These are phyloP conservation scores for Zymoseptoria pseudotritici DNA, from an alignment of 2,329 filamentous ascomycete species.

Conservation along the genomic window DNA sequence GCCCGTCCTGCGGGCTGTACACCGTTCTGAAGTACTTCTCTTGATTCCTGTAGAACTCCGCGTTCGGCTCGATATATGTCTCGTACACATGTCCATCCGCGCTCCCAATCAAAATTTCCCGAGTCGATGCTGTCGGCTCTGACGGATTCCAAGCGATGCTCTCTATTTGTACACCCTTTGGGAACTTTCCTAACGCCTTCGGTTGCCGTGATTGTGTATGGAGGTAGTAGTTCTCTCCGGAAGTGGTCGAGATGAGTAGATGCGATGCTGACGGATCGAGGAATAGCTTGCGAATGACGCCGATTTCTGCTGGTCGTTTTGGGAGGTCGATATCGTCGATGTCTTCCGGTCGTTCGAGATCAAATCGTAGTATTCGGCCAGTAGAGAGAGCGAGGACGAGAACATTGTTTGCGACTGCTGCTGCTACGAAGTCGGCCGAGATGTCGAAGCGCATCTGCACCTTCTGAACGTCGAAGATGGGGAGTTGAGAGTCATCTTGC, in stretches of 20 bases:
- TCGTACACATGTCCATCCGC: slow-evolving; percentile 95
- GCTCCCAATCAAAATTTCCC: slow-evolving; percentile 86
- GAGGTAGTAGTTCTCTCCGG: slow-evolving; percentile 95
- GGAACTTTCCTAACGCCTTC: slow-evolving; percentile 66
- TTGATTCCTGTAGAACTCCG: slow-evolving; percentile 90
- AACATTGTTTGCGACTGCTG: slow-evolving; percentile 95
- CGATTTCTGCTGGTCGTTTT: slow-evolving; percentile 83
- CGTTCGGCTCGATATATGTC: slow-evolving; percentile 85
- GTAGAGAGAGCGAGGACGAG: slow-evolving; percentile 87
- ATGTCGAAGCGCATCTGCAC: slow-evolving; percentile 93
- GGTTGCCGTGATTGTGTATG: slow-evolving; percentile 90
- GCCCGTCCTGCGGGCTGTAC: slow-evolving; percentile 73
- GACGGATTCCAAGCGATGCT: slow-evolving; percentile 92
- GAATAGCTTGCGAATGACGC: slow-evolving; percentile 91
- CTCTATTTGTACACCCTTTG: slow-evolving; percentile 77
- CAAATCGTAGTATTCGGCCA: slow-evolving; percentile 86
- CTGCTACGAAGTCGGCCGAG: slow-evolving; percentile 90
- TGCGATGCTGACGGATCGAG: slow-evolving; percentile 95
- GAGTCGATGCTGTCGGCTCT: slow-evolving; percentile 82
- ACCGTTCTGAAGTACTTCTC: slow-evolving; percentile 84
- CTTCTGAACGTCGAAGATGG: slow-evolving; percentile 89
- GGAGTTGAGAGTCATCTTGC: slow-evolving; percentile 51
- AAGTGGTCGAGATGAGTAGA: slow-evolving; percentile 80
- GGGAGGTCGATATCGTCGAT: slow-evolving; percentile 98
- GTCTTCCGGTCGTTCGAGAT: slow-evolving; percentile 85